Evolutionary conservation across 2,329 filamentous ascomycete genomes (phyloP), one percentile per base, ranked within the genome.

Genomic region (Fusarium subglutinans): DNA sequence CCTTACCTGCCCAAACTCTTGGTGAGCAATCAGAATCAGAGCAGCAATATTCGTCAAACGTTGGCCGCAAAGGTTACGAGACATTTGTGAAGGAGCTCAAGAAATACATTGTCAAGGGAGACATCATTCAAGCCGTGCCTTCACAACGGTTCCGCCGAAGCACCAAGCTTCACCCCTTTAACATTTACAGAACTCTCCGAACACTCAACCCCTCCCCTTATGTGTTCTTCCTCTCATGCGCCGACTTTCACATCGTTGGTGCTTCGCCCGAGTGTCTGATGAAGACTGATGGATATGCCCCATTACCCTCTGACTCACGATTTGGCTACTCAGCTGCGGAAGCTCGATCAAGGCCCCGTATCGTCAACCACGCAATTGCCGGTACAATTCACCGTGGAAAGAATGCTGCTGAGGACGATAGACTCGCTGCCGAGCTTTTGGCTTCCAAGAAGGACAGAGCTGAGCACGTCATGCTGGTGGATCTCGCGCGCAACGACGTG

Each of bases 151-250:
- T 98, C 80, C 92, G 95, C 13, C 90, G 96, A 35, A 95, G 95
- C 20, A 99, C 96, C 6, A 91, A 90, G 63, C 87, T 99, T 48
- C 96, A 99, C 82, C 96, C 96, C 0, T 99, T 98, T 88, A 99
- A 98, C 86, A 94, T 99, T 79, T 99, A 98, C 87, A 91, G 96
- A 62, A 94, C 98, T 81, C 89, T 99, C 43, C 94, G 96, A 72
- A 98, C 94, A n/a, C 94, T 98, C 79, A 99, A 99, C 81, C 96
- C 96, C 0, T 98, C 95, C 14, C 96, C 96, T 0, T 99, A 99
- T 83, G 90, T 99, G 41, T 99, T 99, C 87, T 99, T 95, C 84
- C 90, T 99, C 70, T 91, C 96, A 82, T 98, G 96, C 84, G 89
- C 90, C 69, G 93, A 94, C 79, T 98, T 99, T 84, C 94, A 98